Percentiles rank a stretch among this genome's conserved stretches.
Evolutionary conservation across 2,329 filamentous ascomycete species (phyloP).

Genomic region (Diaporthe citrichinensis): DNA sequence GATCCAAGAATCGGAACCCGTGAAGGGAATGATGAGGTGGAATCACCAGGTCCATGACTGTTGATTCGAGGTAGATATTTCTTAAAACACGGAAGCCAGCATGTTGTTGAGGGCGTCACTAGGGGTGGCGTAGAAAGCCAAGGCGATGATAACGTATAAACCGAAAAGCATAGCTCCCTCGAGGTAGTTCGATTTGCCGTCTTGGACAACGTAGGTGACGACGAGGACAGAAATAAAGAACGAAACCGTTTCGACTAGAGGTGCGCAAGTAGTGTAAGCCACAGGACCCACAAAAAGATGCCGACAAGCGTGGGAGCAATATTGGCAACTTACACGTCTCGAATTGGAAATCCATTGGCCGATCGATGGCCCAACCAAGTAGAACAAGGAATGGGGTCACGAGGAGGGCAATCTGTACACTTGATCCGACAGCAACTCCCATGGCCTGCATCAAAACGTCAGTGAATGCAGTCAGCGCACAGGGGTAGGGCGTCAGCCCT

Average conservation of each 20-base stretch:
- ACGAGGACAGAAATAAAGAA: constrained; percentile 83
- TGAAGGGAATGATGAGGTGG: no score
- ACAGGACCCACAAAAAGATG: not conserved
- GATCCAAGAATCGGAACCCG: not conserved
- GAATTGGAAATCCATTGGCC: constrained; percentile 84
- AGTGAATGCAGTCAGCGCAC: not conserved
- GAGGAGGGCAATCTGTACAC: constrained; percentile 85
- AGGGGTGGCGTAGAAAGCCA: constrained; percentile 72
- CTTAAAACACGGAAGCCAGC: constrained; percentile 34
- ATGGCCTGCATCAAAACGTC: constrained; percentile 67
- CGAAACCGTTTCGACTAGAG: constrained; percentile 77
- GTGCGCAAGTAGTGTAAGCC: constrained; percentile 41
- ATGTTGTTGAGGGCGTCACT: constrained; percentile 61
- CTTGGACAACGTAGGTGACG: constrained; percentile 82
- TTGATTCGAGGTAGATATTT: not conserved
- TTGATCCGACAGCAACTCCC: constrained; percentile 85
- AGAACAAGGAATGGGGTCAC: constrained; percentile 86
- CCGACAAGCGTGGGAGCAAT: not conserved
- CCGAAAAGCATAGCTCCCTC: constrained; percentile 79
- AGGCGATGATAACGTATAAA: constrained; percentile 72
- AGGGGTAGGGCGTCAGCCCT: not conserved
- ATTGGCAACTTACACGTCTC: constrained; percentile 68
- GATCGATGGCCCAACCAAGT: constrained; percentile 82
- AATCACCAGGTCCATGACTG: not conserved
- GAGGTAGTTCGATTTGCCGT: constrained; percentile 87